Conservation (phyloP, 2,329 filamentous ascomycete species). For the Aschersonia sp. region DNA sequence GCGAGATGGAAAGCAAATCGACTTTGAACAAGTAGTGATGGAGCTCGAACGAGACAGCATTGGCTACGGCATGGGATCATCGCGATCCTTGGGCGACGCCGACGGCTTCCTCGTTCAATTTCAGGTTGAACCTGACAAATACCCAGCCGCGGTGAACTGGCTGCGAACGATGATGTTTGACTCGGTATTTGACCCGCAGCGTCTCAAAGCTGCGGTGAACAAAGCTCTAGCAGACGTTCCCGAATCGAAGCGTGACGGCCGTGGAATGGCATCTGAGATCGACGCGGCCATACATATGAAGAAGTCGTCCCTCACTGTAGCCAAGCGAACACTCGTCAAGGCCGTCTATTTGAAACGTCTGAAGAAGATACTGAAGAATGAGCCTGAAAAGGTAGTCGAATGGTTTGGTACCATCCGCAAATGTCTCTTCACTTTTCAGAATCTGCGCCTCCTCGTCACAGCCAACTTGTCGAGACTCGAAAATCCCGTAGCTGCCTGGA, state of each 20-base stretch:
- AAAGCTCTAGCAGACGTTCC: slow-evolving; percentile 87
- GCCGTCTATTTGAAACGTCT: slow-evolving; percentile 76
- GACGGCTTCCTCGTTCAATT: slow-evolving; percentile 75
- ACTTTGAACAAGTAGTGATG: slow-evolving; percentile 86
- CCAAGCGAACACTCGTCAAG: slow-evolving; percentile 72
- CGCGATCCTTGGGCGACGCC: slow-evolving; percentile 54
- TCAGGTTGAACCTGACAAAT: slow-evolving; percentile 79
- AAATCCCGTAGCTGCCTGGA: slow-evolving; percentile 69
- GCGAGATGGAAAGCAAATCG: slow-evolving; percentile 58
- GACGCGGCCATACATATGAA: slow-evolving; percentile 70
- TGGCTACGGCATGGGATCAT: slow-evolving; percentile 60
- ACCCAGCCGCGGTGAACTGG: slow-evolving; percentile 69
- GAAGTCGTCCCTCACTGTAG: slow-evolving; percentile 60
- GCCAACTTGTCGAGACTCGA: slow-evolving; percentile 62
- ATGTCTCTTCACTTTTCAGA: slow-evolving; percentile 67
- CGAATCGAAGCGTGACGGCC: slow-evolving; percentile 77
- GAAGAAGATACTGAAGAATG: slow-evolving; percentile 62
- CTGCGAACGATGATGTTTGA: slow-evolving; percentile 76
- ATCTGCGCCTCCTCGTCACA: slow-evolving; percentile 73
- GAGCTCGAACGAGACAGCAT: slow-evolving; percentile 86
- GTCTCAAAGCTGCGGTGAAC: slow-evolving; percentile 49
- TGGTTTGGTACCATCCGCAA: slow-evolving; percentile 66
- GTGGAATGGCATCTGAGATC: slow-evolving; percentile 47
- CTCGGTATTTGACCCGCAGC: slow-evolving; percentile 65
- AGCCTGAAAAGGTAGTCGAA: slow-evolving; percentile 58